phyloP scores from a whole-genome alignment of 345 rosid genomes.

The Crucihimalaya himalaica region DNA sequence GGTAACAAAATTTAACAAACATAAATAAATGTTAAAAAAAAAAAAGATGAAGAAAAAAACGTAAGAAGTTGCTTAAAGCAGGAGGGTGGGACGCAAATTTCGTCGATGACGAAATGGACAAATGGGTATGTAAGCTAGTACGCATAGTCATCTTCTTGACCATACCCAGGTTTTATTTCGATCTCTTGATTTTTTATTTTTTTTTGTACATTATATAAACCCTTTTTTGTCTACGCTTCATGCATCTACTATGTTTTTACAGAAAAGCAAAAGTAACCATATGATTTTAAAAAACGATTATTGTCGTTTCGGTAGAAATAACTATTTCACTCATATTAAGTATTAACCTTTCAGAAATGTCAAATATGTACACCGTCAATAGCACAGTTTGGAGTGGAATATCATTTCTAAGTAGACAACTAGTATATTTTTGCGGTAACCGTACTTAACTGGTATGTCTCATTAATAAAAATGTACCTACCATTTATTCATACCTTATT shows the following conservation, averaged over 20 bases:
- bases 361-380: neutral
- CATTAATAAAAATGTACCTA: neutral
- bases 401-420: neutral
- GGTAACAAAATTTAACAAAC: neutral
- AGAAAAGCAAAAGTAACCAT: neutral
- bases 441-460: neutral
- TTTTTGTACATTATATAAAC: neutral
- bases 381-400: neutral
- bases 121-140: conserved; percentile 21
- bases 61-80: conserved; percentile 42
- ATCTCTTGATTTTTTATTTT: neutral
- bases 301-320: neutral
- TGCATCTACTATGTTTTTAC: neutral
- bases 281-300: neutral
- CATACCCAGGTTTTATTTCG: conserved; percentile 3
- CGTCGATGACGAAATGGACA: conserved; percentile 34
- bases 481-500: neutral
- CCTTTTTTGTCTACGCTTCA: neutral
- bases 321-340: neutral
- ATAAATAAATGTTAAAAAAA: neutral
- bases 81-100: conserved; percentile 37
- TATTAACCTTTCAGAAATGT: neutral
- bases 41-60: conserved; percentile 26
- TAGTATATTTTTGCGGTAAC: neutral
- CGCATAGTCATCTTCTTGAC: conserved; percentile 27